phyloP scores from a whole-genome alignment of 495 filamentous ascomycete genomes.

The Pseudevernia furfuracea region DNA sequence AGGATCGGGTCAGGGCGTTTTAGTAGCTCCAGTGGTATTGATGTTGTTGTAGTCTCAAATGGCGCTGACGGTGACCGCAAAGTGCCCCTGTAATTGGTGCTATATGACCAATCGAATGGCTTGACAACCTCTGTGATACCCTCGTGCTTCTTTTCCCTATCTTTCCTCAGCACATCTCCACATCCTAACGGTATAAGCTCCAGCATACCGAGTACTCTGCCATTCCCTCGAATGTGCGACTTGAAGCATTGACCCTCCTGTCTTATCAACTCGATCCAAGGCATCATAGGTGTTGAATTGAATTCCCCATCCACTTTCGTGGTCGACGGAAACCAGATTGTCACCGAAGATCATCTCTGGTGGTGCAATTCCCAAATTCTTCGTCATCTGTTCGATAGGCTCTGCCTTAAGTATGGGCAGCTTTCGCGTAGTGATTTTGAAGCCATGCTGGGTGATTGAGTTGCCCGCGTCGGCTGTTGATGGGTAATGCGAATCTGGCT shows the following conservation, averaged over 20 bases:
- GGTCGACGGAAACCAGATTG: constrained; percentile 69
- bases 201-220: constrained; percentile 63
- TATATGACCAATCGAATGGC: constrained; percentile 97
- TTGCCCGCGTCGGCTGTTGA: constrained; percentile 23
- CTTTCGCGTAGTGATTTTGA: constrained; percentile 70
- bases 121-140: constrained; percentile 89
- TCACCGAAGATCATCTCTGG: constrained; percentile 99
- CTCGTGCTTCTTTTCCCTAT: constrained; percentile 72
- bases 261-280: constrained; percentile 87
- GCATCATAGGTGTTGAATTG: constrained; percentile 79
- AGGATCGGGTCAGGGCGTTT: constrained; percentile 83
- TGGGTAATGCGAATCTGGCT: constrained; percentile 11
- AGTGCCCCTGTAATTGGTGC: constrained; percentile 73
- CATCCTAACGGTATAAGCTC: constrained; percentile 10
- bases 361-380: constrained; percentile 69
- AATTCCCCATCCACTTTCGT: constrained; percentile 66
- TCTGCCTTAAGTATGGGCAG: constrained; percentile 85
- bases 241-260: constrained; percentile 77
- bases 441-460: constrained; percentile 47
- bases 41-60: constrained; percentile 46
- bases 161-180: constrained; percentile 23
- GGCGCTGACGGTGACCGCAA: constrained; percentile 30
- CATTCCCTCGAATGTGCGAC: constrained; percentile 89
- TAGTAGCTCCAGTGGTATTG: constrained; percentile 77
- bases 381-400: constrained; percentile 80